Evolutionary conservation across 441 rosid species (phyloP), one percentile per base, ranked within the genome.

Genomic region (Capsella rubella): DNA sequence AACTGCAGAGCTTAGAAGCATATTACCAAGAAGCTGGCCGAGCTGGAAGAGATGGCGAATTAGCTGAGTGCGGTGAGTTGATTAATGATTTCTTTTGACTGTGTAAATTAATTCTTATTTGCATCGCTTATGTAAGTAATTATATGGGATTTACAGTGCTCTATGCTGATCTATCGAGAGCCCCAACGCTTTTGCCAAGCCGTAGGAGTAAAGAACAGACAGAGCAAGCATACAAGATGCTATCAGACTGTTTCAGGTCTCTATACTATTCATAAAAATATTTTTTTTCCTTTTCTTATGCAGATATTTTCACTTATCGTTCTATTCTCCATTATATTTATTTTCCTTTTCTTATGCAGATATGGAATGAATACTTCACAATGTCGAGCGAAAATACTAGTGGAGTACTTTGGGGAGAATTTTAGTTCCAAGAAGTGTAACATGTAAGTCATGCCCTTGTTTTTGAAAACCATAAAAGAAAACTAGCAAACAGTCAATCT

Each of bases 1-100:
- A 69, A 73, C 76, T 64, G n/a, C 89, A 93, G 98, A 89, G 96
- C 81, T 71, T 91, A 78, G 98, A 93, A 82, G 95, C 97, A 53
- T 93, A 93, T 80, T 90, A 93, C 85, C 98, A 93, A 87, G 98
- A 93, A 89, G 95, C 96, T 47, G 98, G 98, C 54, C 96, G 98
- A 80, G 96, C 97, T 79, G 97, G 98, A 84, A 88, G 98, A 77
- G 98, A 93, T 78, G 97, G 97, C 28, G 83, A 90, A 78, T 78
- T 84, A 73, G 90, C 98, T 50, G 92, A 91, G 66, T 93, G 98
- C 61, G 79, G 98, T 91, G 75, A 83, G 97, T 69, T 73, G n/a
- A 27, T 52, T 13, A 13, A 39, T 18, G 57, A 7, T 31, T 62
- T 40, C 5, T 14, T 31, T 63, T 34, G 59, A 40, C 46, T 35